These are phyloP conservation scores for Trichoderma koningiopsis DNA, from an alignment of 2,329 filamentous ascomycete genomes.

Conservation along the genomic window DNA sequence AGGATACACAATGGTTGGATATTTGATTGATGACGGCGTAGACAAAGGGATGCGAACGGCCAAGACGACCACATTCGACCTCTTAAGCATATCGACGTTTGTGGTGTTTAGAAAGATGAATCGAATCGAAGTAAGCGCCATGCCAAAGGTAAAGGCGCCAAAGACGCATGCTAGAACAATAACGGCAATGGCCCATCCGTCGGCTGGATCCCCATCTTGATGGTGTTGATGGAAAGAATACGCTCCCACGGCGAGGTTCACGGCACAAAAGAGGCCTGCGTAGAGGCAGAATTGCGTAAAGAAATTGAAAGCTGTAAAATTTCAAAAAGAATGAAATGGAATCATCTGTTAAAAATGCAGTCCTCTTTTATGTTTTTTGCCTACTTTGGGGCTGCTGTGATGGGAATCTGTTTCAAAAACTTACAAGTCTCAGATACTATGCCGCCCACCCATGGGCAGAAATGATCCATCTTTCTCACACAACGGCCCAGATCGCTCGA, in stretches of 20 bases:
- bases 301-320: constrained; percentile 72
- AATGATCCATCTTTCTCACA: constrained; percentile 90
- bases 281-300: constrained; percentile 88
- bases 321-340: not conserved
- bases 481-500: constrained; percentile 80
- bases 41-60: constrained; percentile 69
- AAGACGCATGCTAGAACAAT: constrained; percentile 73
- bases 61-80: constrained; percentile 66
- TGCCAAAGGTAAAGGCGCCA: constrained; percentile 75
- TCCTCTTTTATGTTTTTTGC: not conserved
- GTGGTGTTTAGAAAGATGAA: constrained; percentile 75
- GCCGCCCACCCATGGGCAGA: constrained; percentile 95
- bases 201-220: constrained; percentile 43
- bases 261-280: constrained; percentile 65
- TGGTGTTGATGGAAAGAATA: constrained; percentile 62
- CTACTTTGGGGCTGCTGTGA: not conserved
- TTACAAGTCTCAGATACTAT: constrained; percentile 79
- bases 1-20: constrained; percentile 61
- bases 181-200: constrained; percentile 66
- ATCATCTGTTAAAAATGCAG: not conserved
- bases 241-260: constrained; percentile 64
- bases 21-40: constrained; percentile 46
- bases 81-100: constrained; percentile 77
- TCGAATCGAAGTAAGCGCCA: constrained; percentile 72
- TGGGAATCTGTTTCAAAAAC: constrained; percentile 31